Base-by-base conservation (phyloP, 352 stramenopile species). In the Globisporangium paddicum region DNA sequence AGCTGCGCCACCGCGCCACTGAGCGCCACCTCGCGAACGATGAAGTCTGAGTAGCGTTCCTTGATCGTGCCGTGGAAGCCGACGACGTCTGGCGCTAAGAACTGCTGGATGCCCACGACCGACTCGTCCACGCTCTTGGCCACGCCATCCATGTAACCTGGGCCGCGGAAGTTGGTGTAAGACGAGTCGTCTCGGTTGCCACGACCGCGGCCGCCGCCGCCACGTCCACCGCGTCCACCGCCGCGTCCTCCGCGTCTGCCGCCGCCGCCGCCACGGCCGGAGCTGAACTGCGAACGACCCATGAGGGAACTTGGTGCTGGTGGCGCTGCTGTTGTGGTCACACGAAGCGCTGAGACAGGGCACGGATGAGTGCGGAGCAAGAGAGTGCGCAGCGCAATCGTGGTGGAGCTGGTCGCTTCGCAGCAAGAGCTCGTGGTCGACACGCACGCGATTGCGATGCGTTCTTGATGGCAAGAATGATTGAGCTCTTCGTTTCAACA, bases 41-140 rank as follows among this genome's bases (percentile, higher is more conserved):
- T 68, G 72, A 97, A 97, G 67, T 97, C 90, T 58, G 88, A 96
- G 71, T 88, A 97, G 2, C 90, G 84, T 67, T 96, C 77, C 63
- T 97, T 97, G 57, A 91, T 84, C 19, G 88, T 73, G 7, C 89
- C 89, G 56, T 86, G 77, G 67, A 97, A 97, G 19, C 89, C 86
- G 0, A 55, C 48, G 21, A 89, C 72, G 25, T 87, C 68, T 10
- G 82, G 74, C 61, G 60, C 64, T 25, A 91, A 52, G 67, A 87
- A 96, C 48, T 69, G 55, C 46, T 69, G 60, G 71, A 96, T 96
- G 32, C 86, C 86, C 14, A 96, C 86, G 0, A 77, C 68, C 2
- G 55, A 55, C 69, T 96, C 86, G 56, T 90, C 79, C 42, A 93
- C 80, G 48, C 84, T 90, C 63, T 79, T 86, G 13, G 79, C 67